Evolutionary conservation across 176 grass and related monocot genomes (phyloP).

Genomic region (Dactylis glomerata): DNA sequence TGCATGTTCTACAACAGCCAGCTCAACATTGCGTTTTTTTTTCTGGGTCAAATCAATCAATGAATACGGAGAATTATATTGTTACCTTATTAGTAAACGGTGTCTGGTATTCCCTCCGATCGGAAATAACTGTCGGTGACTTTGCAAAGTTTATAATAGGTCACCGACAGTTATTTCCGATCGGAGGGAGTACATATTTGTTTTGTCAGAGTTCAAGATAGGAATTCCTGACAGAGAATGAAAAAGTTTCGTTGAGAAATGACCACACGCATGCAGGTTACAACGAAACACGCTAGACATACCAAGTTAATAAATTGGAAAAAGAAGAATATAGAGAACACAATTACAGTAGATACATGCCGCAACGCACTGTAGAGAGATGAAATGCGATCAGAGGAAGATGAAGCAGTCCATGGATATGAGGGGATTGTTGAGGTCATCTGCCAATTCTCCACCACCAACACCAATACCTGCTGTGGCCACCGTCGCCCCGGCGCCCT

Average conservation of each 20-base stretch:
- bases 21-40: neutral
- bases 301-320: neutral
- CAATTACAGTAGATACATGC: neutral
- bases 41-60: neutral
- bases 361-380: neutral
- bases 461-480: neutral
- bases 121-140: too few species aligned
- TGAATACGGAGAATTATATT: neutral
- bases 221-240: neutral
- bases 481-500: neutral
- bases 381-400: slow-evolving; percentile 20
- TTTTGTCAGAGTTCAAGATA: neutral
- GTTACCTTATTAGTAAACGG: neutral
- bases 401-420: slow-evolving; percentile 56
- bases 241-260: neutral
- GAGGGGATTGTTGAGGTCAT: slow-evolving; percentile 43
- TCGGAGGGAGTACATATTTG: too few species aligned
- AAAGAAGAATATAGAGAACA: neutral
- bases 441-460: neutral
- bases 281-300: neutral
- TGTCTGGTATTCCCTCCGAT: neutral
- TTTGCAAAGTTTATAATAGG: too few species aligned
- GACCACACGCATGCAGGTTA: neutral
- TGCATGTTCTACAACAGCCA: neutral
- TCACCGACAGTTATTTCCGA: too few species aligned